A percentile compares a stretch with the other conserved stretches of the same genome.
phyloP scores from a whole-genome alignment of 1,284 basidiomycete species.

The Sporisorium reilianum region DNA sequence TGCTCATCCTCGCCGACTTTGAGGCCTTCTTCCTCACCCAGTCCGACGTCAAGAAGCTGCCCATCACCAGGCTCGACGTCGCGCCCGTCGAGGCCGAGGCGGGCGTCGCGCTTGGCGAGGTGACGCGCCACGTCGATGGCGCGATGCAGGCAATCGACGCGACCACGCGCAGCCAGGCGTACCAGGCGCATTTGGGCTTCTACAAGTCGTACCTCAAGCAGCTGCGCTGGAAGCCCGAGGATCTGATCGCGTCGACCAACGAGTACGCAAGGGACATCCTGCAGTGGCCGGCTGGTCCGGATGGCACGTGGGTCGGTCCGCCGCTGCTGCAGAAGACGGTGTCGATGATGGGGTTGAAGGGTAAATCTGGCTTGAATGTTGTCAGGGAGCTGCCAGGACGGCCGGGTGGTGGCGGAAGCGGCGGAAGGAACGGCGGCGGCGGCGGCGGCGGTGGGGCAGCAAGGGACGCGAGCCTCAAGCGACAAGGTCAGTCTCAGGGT shows the following conservation, averaged over 20 bases:
- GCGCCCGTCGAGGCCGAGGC: constrained; percentile 23
- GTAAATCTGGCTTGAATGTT: constrained; percentile 72
- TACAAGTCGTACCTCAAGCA: constrained; percentile 73
- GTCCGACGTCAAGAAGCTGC: constrained; percentile 71
- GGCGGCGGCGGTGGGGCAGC: too few relatives aligned
- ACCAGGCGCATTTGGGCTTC: constrained; percentile 75
- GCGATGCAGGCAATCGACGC: constrained; percentile 40
- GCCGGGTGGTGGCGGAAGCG: constrained; percentile 15
- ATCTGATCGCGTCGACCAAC: constrained; percentile 72
- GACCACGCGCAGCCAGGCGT: constrained; percentile 71
- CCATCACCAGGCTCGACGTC: constrained; percentile 48
- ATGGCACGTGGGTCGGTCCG: constrained; percentile 67
- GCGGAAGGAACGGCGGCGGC: constrained; percentile 10
- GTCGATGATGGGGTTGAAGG: constrained; percentile 76
- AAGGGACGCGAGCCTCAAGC: constrained; percentile 15
- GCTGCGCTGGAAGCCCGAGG: constrained; percentile 71
- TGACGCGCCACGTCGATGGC: constrained; percentile 54
- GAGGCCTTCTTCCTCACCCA: constrained; percentile 75
- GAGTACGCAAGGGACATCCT: constrained; percentile 68
- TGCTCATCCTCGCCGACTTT: constrained; percentile 74
- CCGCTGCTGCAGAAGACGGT: constrained; percentile 73
- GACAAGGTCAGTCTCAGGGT: constrained; percentile 32
- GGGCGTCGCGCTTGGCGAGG: constrained; percentile 10
- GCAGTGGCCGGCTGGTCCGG: constrained; percentile 38
- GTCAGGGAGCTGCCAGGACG: constrained; percentile 50